A percentile compares a stretch with the other conserved stretches of the same genome.
These are phyloP conservation scores for Leptographium lundbergii DNA, from an alignment of 2,329 filamentous ascomycete genomes.

Conservation along the genomic window DNA sequence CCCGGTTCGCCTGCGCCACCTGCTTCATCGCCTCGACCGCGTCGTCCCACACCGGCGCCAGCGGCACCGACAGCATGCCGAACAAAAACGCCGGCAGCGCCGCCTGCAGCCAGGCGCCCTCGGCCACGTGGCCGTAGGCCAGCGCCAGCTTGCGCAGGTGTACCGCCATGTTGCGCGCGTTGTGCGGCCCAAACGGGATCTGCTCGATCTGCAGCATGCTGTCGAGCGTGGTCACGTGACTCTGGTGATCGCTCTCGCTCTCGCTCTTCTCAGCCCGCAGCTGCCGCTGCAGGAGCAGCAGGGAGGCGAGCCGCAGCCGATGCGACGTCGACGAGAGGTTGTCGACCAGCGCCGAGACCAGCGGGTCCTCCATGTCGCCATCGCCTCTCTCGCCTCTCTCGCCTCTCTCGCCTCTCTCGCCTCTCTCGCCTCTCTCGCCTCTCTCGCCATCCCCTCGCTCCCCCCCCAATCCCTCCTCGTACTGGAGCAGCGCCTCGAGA, in stretches of 20 bases:
- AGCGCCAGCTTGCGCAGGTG: constrained; percentile 66
- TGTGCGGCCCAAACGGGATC: constrained; percentile 63
- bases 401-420: constrained; percentile 10
- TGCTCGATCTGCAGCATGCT: constrained; percentile 68
- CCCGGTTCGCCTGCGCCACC: constrained; percentile 51
- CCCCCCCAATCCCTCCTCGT: constrained; percentile 33
- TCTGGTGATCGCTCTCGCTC: not conserved
- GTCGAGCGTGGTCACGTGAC: constrained; percentile 32
- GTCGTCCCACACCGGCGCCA: constrained; percentile 82
- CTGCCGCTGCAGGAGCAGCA: constrained; percentile 48
- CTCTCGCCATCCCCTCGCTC: not conserved
- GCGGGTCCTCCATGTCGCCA: constrained; percentile 41
- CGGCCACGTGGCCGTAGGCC: constrained; percentile 45
- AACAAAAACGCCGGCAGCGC: constrained; percentile 77
- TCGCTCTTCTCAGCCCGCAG: constrained; percentile 14
- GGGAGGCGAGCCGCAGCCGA: constrained; percentile 56
- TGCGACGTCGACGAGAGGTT: constrained; percentile 70
- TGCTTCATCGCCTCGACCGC: constrained; percentile 62
- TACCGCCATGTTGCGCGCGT: constrained; percentile 67
- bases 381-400: constrained; percentile 17
- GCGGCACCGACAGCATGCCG: constrained; percentile 73
- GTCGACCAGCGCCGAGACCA: constrained; percentile 52
- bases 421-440: constrained; percentile 15
- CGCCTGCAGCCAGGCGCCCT: constrained; percentile 52
- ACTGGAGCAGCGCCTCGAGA: constrained; percentile 47